Base-by-base conservation (phyloP, 192 early-diverging fungal species). In the Linnemannia elongata region DNA sequence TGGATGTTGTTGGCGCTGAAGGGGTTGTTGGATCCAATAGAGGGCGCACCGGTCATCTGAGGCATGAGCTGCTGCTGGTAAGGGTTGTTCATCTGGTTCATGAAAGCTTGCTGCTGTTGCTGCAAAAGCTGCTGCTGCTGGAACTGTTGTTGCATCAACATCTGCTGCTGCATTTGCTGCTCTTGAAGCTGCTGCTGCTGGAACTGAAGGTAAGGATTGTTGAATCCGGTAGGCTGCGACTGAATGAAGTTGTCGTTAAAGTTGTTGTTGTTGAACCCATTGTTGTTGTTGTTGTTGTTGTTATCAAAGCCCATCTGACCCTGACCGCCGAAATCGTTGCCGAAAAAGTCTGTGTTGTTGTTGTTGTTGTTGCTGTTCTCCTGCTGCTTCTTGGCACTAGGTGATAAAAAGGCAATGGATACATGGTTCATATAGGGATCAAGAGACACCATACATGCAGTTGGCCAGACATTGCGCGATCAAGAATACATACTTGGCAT, bases 21-120 rank as follows among this genome's bases (percentile, higher is more conserved):
- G 17, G 89, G 89, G 73, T 90, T 90, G 45, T 90, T 90, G 72
- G 89, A 88, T 80, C 89, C 89, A 72, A 90, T 80, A 6, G 79
- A 68, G 54, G 84, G 75, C 10, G 84, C 72, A 0, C 77, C 77
- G 35, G 84, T 89, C 76, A 81, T 81, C 72, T 87, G 85, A 24
- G 85, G 85, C 30, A 70, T 47, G 73, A 78, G 73, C 27, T 78
- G 77, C 69, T 79, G 78, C 41, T 88, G 87, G 47, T 86, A 89
- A 30, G 85, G 85, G 74, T 89, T 88, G 66, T 79, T 88, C 69
- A 76, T 82, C 42, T 79, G 78, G 75, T 79, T 88, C 69, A 76
- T 69, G 17, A 60, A 80, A 35, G 80, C 76, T 76, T 82, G 77
- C 39, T 85, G 89, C 54, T 90, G 85, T 54, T 90, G 78, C 60